phyloP scores from a whole-genome alignment of 2,329 filamentous ascomycete species.

The Thelonectria rubi region DNA sequence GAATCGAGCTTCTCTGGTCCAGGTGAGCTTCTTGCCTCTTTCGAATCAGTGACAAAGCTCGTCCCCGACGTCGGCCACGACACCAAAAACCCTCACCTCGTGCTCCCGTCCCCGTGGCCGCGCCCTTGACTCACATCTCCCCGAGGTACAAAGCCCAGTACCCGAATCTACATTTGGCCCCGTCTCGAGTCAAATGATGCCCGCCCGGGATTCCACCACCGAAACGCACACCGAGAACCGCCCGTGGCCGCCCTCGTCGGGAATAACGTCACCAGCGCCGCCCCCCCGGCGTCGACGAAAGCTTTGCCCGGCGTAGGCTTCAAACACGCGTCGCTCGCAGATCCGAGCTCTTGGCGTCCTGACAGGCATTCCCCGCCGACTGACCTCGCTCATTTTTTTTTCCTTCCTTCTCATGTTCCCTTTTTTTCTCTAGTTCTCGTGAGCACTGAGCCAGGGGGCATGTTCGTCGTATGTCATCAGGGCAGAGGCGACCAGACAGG shows the following conservation, averaged over 20 bases:
- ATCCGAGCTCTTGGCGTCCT: conserved; percentile 15
- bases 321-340: conserved; percentile 1
- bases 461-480: conserved; percentile 16
- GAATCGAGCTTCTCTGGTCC: background rate
- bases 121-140: conserved; percentile 4
- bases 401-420: too few species aligned
- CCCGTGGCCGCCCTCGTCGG: background rate
- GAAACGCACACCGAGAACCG: conserved; percentile 9
- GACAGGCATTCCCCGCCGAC: conserved; percentile 2
- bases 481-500: conserved; percentile 1
- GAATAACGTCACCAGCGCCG: conserved; percentile 21
- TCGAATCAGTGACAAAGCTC: background rate
- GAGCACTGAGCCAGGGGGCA: background rate
- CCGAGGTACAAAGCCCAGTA: conserved; percentile 14
- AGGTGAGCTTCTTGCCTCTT: background rate
- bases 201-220: conserved; percentile 16
- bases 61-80: conserved; percentile 4
- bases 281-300: too few species aligned
- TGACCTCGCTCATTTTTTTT: too few species aligned
- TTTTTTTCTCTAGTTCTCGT: too few species aligned
- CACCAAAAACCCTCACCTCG: conserved; percentile 6
- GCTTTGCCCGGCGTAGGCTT: too few species aligned
- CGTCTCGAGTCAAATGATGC: background rate
- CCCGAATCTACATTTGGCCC: conserved; percentile 8
- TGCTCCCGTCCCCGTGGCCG: conserved; percentile 3